Evolutionary conservation across 768 basidiomycete species (phyloP).

Genomic region (Omphalotus guepiniiformis): DNA sequence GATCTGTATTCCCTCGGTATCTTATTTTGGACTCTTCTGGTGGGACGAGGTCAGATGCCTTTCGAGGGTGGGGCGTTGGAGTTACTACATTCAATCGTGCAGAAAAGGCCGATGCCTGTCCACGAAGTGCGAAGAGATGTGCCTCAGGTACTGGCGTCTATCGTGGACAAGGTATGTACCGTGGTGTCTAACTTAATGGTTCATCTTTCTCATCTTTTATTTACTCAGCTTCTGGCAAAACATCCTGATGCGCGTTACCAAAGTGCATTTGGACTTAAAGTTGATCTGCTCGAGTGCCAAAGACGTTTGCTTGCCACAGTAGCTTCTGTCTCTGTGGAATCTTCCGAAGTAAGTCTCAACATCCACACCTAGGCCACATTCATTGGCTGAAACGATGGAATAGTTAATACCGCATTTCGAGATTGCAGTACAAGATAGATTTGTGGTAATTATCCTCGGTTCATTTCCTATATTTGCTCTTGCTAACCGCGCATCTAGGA

Average conservation of each 20-base stretch:
- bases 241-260: conserved; percentile 67
- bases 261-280: conserved; percentile 65
- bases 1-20: conserved; percentile 74
- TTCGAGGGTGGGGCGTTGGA: conserved; percentile 61
- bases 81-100: conserved; percentile 65
- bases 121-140: conserved; percentile 72
- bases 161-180: conserved; percentile 59
- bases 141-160: conserved; percentile 64
- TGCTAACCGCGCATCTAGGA: conserved; percentile 34
- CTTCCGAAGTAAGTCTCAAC: conserved; percentile 42
- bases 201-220: not conserved
- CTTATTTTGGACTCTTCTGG: conserved; percentile 71
- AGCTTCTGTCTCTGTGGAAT: conserved; percentile 50
- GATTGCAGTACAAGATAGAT: conserved; percentile 61
- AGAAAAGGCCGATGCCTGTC: conserved; percentile 70
- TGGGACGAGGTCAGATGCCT: conserved; percentile 61
- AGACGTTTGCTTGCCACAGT: conserved; percentile 56
- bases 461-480: not conserved
- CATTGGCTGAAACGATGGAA: not conserved
- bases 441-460: conserved; percentile 42
- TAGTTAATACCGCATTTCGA: conserved; percentile 69
- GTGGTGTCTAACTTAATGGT: not conserved
- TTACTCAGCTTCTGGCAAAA: conserved; percentile 56
- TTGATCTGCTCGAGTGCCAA: conserved; percentile 67
- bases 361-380: not conserved